A percentile compares a stretch with the other conserved stretches of the same genome.
Evolutionary conservation across 1,284 basidiomycete species (phyloP).

Genomic region (Singerocomus inundabilis): DNA sequence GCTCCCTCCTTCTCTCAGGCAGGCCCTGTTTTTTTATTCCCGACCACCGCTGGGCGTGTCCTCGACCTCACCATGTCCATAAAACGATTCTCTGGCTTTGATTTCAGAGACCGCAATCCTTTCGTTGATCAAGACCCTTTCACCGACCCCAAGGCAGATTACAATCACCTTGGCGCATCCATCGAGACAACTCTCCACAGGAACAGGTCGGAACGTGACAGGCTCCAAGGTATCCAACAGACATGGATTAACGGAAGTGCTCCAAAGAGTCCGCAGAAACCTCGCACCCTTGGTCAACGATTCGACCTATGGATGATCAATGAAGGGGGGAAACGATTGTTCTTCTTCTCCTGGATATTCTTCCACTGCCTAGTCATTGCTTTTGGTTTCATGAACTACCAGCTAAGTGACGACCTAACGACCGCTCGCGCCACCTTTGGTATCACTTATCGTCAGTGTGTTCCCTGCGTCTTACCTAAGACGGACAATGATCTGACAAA

Average conservation of each 20-base stretch:
- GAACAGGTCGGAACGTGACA: constrained; percentile 75
- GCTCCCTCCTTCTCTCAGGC: constrained; percentile 44
- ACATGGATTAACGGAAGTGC: constrained; percentile 38
- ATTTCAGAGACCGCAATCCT: constrained; percentile 66
- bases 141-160: constrained; percentile 19
- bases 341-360: constrained; percentile 76
- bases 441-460: constrained; percentile 72
- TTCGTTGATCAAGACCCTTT: constrained; percentile 53
- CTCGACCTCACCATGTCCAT: constrained; percentile 32
- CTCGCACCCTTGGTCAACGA: constrained; percentile 42
- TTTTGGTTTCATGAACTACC: constrained; percentile 76
- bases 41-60: constrained; percentile 35
- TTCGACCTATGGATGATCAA: constrained; percentile 86
- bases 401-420: constrained; percentile 73
- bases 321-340: constrained; percentile 74
- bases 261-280: constrained; percentile 32
- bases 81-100: constrained; percentile 62
- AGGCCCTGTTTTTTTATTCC: constrained; percentile 40
- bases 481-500: background rate
- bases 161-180: constrained; percentile 15
- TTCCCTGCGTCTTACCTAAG: background rate
- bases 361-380: constrained; percentile 72
- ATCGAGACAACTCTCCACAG: constrained; percentile 52
- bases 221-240: constrained; percentile 78
- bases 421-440: constrained; percentile 67